These are phyloP conservation scores for Eutrema heterophyllum DNA, from an alignment of 345 rosid species.

Conservation along the genomic window DNA sequence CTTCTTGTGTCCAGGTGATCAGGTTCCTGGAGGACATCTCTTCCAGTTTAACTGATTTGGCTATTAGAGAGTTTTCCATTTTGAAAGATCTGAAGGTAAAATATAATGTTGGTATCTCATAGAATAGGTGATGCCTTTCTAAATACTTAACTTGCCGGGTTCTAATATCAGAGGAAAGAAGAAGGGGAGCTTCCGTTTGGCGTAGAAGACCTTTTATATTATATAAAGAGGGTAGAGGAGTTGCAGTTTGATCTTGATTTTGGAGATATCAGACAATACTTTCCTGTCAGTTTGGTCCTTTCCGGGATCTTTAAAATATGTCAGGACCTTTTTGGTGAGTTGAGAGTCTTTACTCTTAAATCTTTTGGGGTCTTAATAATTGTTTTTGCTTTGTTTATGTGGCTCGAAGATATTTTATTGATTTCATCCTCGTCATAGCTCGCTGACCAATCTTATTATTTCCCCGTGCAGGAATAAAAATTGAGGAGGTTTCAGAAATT, in stretches of 20 bases:
- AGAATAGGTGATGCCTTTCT: neutral
- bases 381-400: neutral
- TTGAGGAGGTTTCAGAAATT: constrained; percentile 63
- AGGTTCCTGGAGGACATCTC: constrained; percentile 90
- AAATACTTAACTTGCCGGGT: constrained; percentile 19
- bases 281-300: constrained; percentile 79
- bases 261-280: constrained; percentile 69
- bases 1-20: constrained; percentile 51
- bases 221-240: constrained; percentile 72
- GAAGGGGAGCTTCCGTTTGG: constrained; percentile 89
- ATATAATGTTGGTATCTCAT: constrained; percentile 13
- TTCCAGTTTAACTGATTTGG: constrained; percentile 66
- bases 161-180: constrained; percentile 61
- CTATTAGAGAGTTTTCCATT: constrained; percentile 57
- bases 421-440: neutral
- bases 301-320: constrained; percentile 82
- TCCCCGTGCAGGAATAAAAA: constrained; percentile 58
- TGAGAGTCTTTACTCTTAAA: neutral
- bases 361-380: neutral
- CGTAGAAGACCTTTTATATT: constrained; percentile 75
- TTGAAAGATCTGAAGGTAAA: constrained; percentile 83
- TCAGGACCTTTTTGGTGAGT: constrained; percentile 90
- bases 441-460: constrained; percentile 8
- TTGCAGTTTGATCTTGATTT: constrained; percentile 79
- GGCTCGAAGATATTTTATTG: neutral